A percentile compares a stretch with the other conserved stretches of the same genome.
These are phyloP conservation scores for Quercus bicolor DNA, from an alignment of 306 rosid genomes.

Conservation along the genomic window DNA sequence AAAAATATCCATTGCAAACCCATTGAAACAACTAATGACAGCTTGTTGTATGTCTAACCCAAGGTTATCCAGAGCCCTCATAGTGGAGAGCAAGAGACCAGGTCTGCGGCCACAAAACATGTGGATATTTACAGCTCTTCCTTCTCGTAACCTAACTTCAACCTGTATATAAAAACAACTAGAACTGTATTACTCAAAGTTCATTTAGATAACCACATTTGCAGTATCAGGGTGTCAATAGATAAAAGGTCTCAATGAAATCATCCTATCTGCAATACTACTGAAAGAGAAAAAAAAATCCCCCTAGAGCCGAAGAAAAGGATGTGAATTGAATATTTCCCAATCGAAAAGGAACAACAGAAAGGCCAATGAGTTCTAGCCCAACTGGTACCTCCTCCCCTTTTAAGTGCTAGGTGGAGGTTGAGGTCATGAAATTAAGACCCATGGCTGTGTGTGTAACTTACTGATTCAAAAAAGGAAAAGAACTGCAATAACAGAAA, in stretches of 20 bases:
- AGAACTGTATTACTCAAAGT: neutral
- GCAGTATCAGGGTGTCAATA: neutral
- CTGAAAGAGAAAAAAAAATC: neutral
- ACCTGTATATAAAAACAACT: slow-evolving; percentile 34
- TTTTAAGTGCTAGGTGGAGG: no score
- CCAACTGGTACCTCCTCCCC: no score
- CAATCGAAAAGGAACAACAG: neutral
- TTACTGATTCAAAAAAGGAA: no score
- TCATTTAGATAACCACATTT: neutral
- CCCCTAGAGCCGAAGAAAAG: neutral
- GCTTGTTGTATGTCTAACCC: slow-evolving; percentile 93
- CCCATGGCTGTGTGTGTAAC: no score
- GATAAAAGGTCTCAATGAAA: no score
- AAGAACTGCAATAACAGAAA: neutral
- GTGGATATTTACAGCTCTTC: slow-evolving; percentile 87
- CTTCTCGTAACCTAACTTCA: slow-evolving; percentile 80
- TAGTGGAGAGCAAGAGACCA: slow-evolving; percentile 81
- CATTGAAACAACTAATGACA: slow-evolving; percentile 94
- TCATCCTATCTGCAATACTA: neutral
- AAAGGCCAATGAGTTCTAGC: no score
- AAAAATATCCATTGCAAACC: slow-evolving; percentile 86
- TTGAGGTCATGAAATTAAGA: no score
- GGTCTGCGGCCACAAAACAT: slow-evolving; percentile 85
- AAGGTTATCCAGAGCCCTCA: slow-evolving; percentile 82
- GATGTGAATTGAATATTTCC: neutral